Evolutionary conservation across 768 basidiomycete species (phyloP).

Genomic region (Hypholoma sublateritium): DNA sequence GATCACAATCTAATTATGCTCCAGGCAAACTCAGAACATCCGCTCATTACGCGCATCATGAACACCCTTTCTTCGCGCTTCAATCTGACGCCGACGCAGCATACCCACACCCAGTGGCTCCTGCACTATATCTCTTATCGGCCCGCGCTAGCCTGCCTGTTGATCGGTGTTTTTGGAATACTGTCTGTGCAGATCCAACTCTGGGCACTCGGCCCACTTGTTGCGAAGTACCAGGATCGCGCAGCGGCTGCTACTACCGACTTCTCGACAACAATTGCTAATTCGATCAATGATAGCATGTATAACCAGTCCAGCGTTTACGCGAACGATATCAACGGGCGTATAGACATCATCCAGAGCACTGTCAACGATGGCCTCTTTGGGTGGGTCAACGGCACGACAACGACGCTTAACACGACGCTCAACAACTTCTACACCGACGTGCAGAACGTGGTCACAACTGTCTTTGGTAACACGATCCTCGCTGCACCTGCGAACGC

Average conservation of each 20-base stretch:
- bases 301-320: slow-evolving; percentile 77
- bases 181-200: slow-evolving; percentile 88
- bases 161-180: slow-evolving; percentile 90
- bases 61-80: slow-evolving; percentile 51
- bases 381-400: slow-evolving; percentile 94
- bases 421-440: slow-evolving; percentile 86
- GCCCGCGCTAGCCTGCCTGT: slow-evolving; percentile 85
- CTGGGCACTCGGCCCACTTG: slow-evolving; percentile 72
- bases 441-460: slow-evolving; percentile 73
- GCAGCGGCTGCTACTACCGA: slow-evolving; percentile 60
- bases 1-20: slow-evolving; percentile 83
- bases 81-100: slow-evolving; percentile 57
- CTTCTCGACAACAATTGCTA: slow-evolving; percentile 71
- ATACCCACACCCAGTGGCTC: slow-evolving; percentile 83
- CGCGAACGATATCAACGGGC: slow-evolving; percentile 73
- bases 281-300: slow-evolving; percentile 81
- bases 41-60: slow-evolving; percentile 66
- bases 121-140: slow-evolving; percentile 89
- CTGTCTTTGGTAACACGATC: slow-evolving; percentile 82
- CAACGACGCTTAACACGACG: slow-evolving; percentile 83
- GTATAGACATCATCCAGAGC: slow-evolving; percentile 67
- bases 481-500: slow-evolving; percentile 81
- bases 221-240: slow-evolving; percentile 61
- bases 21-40: slow-evolving; percentile 66
- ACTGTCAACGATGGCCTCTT: slow-evolving; percentile 87